Conservation (phyloP, 202 grass and related monocot genomes). For the Zizania palustris region DNA sequence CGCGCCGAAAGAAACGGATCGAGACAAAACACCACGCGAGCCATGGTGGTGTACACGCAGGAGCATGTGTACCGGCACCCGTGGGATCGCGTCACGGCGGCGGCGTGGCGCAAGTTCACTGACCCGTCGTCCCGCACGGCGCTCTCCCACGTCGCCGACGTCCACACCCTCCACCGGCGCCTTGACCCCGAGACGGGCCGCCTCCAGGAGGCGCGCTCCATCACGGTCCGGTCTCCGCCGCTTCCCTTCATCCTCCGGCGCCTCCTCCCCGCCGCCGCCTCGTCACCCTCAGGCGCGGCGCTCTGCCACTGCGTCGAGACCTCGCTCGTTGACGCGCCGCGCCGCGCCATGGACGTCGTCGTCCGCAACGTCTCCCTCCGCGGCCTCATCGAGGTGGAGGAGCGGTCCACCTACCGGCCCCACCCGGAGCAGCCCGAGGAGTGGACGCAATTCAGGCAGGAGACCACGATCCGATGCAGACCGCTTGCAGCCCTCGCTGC, state of each 20-base stretch:
- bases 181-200: constrained; percentile 58
- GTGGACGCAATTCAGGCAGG: constrained; percentile 80
- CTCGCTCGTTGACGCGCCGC: constrained; percentile 67
- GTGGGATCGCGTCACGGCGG: constrained; percentile 96
- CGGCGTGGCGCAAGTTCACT: constrained; percentile 93
- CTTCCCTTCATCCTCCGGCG: constrained; percentile 87
- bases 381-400: constrained; percentile 73
- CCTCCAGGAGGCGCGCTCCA: constrained; percentile 71
- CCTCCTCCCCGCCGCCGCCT: constrained; percentile 66
- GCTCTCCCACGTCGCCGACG: constrained; percentile 85
- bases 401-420: constrained; percentile 66
- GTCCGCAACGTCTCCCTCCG: constrained; percentile 68
- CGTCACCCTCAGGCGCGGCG: constrained; percentile 54
- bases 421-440: constrained; percentile 71
- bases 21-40: constrained; percentile 27
- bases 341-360: constrained; percentile 75
- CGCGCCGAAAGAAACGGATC: constrained; percentile 36
- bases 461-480: constrained; percentile 84
- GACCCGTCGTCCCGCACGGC: constrained; percentile 69
- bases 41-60: constrained; percentile 85
- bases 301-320: constrained; percentile 96
- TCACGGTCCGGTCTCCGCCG: constrained; percentile 75
- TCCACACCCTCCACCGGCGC: constrained; percentile 78
- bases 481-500: constrained; percentile 76
- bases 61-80: constrained; percentile 93